Conservation (phyloP, 2,329 filamentous ascomycete species). For the Paecilomyces sp. region DNA sequence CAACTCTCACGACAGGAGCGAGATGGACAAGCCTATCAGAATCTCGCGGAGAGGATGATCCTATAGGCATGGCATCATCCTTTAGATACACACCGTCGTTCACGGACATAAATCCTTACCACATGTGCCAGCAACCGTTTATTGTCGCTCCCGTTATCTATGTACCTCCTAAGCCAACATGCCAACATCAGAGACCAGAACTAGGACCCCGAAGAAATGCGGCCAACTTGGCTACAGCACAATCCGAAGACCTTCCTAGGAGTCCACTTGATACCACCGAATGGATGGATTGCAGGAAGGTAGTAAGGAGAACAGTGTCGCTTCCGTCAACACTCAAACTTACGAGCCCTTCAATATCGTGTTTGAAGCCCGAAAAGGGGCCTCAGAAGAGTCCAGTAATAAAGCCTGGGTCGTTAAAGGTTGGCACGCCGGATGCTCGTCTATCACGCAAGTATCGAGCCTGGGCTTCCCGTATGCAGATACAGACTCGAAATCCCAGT, state of each 20-base stretch:
- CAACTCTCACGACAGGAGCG: not conserved
- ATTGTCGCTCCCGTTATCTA: not conserved
- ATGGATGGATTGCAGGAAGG: not conserved
- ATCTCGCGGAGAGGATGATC: not conserved
- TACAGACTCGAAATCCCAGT: conserved; percentile 11
- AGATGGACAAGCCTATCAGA: not conserved
- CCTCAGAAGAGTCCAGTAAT: not conserved
- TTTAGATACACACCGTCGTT: not conserved
- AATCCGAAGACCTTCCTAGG: not conserved
- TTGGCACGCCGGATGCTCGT: not conserved
- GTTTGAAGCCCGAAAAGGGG: not conserved
- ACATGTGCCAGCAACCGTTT: not conserved
- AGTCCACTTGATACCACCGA: not conserved
- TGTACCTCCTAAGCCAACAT: not conserved
- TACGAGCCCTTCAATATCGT: not conserved
- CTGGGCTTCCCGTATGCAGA: conserved; percentile 32
- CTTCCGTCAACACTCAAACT: conserved; percentile 10
- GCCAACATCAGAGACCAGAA: not conserved
- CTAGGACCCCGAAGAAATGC: not conserved
- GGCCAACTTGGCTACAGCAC: not conserved
- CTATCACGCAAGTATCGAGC: conserved; percentile 21
- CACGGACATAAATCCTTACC: not conserved
- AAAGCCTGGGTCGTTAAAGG: not conserved
- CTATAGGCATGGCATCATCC: not conserved
- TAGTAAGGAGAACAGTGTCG: conserved; percentile 6